Base-by-base conservation (phyloP, 495 filamentous ascomycete species). In the Penicillium coprophilum region DNA sequence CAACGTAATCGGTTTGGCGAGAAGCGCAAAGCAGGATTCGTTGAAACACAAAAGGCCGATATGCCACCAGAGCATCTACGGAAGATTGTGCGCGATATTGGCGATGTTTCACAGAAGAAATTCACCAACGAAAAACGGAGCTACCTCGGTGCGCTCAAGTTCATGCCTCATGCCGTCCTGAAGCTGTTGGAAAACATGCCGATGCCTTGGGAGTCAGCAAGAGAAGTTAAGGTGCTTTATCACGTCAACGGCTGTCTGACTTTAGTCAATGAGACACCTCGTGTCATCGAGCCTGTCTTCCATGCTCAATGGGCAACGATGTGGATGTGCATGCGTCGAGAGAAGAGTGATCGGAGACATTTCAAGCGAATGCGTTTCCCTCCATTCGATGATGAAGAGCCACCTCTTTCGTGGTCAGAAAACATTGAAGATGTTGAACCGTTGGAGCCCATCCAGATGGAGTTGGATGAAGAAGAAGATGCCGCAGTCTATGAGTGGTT, bases 141-240 rank as follows among this genome's bases (percentile, higher is more conserved):
- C 71, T 99, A 99, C 76, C 82, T 99, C 24, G 95, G 95, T 49
- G 93, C 95, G 41, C 73, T 99, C 58, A 99, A 99, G 75, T 99
- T 96, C 73, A 99, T 99, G 95, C 95, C 95, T 1, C 95, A 99
- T 69, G 95, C 95, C n/a, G 95, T 99, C 10, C 72, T 99, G 76
- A 99, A 99, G 79, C 84, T 99, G 19, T 66, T 99, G 54, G 95
- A 99, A 80, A 99, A 99, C 68, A 99, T 99, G 95, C 95, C 95
- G 9, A 99, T 99, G 95, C 95, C 95, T 8, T 99, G 95, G 95
- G 95, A 99, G 77, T 90, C 90, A 30, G 84, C 91, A 6, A 81
- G 92, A 49, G 93, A 99, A 65, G 95, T 99, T 48, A 96, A 96
- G 73, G 95, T 99, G 12, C 77, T 99, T 8, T 99, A 99, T 72